phyloP scores from a whole-genome alignment of 2,329 filamentous ascomycete species.

The Bertia moriformis region DNA sequence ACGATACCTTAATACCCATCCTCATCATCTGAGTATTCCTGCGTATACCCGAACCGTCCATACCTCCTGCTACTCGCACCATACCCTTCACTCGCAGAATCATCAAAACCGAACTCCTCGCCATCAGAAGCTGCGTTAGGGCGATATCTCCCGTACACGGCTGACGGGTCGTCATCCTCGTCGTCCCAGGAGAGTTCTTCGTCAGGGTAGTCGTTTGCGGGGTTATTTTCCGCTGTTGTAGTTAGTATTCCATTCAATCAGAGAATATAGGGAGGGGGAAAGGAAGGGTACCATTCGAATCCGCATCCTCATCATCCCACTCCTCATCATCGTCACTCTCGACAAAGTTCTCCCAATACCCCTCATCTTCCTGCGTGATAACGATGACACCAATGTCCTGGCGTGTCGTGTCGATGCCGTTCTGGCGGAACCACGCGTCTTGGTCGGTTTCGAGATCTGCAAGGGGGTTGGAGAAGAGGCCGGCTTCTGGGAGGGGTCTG shows the following conservation, averaged over 20 bases:
- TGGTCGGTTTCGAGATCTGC: constrained; percentile 10
- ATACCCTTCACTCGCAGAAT: constrained; percentile 15
- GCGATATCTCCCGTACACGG: constrained; percentile 22
- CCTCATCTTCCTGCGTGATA: constrained; percentile 31
- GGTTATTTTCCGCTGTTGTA: constrained; percentile 27
- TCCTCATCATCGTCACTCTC: constrained; percentile 32
- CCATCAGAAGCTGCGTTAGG: constrained; percentile 21
- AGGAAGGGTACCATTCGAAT: constrained; percentile 36
- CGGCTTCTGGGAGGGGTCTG: constrained; percentile 17
- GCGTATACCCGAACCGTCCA: too few relatives aligned
- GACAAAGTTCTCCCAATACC: constrained; percentile 39
- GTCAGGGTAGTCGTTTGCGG: constrained; percentile 32
- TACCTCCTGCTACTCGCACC: too few relatives aligned
- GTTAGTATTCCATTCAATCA: constrained; percentile 1
- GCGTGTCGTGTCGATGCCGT: constrained; percentile 11
- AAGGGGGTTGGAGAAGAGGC: constrained; percentile 17
- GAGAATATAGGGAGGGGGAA: constrained; percentile 3
- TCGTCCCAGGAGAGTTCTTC: constrained; percentile 30
- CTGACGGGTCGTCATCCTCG: constrained; percentile 20
- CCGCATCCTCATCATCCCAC: constrained; percentile 45
- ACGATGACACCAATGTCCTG: constrained; percentile 26
- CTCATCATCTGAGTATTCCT: too few relatives aligned
- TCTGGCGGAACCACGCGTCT: constrained; percentile 10
- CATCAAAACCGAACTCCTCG: constrained; percentile 23
- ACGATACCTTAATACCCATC: too few relatives aligned